Evolutionary conservation across 768 basidiomycete species (phyloP).

Genomic region (Glaciozyma martinii): DNA sequence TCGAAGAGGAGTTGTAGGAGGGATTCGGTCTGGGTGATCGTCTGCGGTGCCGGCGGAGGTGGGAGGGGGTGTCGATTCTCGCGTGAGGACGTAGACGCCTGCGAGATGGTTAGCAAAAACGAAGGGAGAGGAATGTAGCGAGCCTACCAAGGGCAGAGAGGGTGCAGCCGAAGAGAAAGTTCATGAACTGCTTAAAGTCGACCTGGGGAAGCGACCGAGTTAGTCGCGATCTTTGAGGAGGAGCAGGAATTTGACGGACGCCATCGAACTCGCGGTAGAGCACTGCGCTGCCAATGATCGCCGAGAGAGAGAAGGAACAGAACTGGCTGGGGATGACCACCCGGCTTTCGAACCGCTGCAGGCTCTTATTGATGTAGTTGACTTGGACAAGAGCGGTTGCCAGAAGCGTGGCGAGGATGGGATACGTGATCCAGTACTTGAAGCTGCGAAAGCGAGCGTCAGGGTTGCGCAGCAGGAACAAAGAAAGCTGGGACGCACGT

Average conservation of each 20-base stretch:
- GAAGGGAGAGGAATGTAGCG: not conserved
- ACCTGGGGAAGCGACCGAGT: too few relatives aligned
- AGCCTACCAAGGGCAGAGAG: constrained; percentile 2
- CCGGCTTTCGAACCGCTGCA: constrained; percentile 90
- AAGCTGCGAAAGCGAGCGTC: constrained; percentile 40
- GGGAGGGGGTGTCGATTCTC: not conserved
- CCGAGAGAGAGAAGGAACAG: constrained; percentile 85
- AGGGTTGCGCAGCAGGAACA: too few relatives aligned
- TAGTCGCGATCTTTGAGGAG: too few relatives aligned
- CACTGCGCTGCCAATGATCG: constrained; percentile 84
- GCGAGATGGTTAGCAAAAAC: not conserved
- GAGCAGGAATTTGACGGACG: not conserved
- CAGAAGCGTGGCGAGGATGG: constrained; percentile 55
- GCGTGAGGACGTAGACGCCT: constrained; percentile 27
- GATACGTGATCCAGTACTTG: constrained; percentile 71
- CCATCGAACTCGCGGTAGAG: constrained; percentile 82
- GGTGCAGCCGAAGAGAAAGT: constrained; percentile 21
- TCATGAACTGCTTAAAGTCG: not conserved
- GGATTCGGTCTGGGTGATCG: not conserved
- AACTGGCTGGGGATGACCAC: constrained; percentile 93
- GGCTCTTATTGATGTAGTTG: constrained; percentile 38
- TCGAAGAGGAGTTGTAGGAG: not conserved
- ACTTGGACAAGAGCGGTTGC: constrained; percentile 40
- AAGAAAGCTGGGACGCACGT: not conserved
- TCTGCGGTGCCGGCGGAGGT: not conserved